These are phyloP conservation scores for Alternaria ventricosa DNA, from an alignment of 2,329 filamentous ascomycete species.

Conservation along the genomic window DNA sequence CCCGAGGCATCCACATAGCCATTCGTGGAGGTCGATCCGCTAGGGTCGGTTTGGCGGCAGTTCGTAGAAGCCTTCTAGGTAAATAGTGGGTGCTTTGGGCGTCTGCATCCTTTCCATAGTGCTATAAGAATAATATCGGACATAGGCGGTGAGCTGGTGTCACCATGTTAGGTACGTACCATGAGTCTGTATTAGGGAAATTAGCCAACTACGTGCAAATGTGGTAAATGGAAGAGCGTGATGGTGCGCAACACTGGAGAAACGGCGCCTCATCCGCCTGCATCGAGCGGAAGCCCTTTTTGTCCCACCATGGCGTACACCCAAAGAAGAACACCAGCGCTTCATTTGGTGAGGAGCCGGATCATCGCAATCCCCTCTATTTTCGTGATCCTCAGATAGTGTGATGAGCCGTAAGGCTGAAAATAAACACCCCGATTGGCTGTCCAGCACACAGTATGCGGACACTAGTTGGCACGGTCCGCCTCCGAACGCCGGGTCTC, in stretches of 20 bases:
- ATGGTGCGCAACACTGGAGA: conserved; percentile 20
- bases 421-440: conserved; percentile 34
- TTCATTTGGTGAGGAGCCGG: conserved; percentile 13
- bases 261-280: conserved; percentile 16
- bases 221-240: conserved; percentile 17
- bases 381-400: conserved; percentile 12
- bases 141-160: conserved; percentile 34
- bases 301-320: conserved; percentile 29
- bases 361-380: conserved; percentile 4
- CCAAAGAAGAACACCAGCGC: conserved; percentile 19
- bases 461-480: conserved; percentile 24
- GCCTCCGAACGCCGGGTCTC: conserved; percentile 27
- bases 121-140: conserved; percentile 18
- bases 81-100: background rate
- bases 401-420: conserved; percentile 30
- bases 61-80: conserved; percentile 13
- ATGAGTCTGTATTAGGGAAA: conserved; percentile 14
- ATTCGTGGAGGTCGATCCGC: background rate
- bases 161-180: conserved; percentile 25
- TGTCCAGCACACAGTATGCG: conserved; percentile 11
- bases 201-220: conserved; percentile 9
- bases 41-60: conserved; percentile 4
- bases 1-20: background rate
- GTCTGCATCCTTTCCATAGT: background rate
- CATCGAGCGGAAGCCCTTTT: conserved; percentile 27